Evolutionary conservation across 2,329 filamentous ascomycete genomes (phyloP).

Genomic region (Penicillium sp.): DNA sequence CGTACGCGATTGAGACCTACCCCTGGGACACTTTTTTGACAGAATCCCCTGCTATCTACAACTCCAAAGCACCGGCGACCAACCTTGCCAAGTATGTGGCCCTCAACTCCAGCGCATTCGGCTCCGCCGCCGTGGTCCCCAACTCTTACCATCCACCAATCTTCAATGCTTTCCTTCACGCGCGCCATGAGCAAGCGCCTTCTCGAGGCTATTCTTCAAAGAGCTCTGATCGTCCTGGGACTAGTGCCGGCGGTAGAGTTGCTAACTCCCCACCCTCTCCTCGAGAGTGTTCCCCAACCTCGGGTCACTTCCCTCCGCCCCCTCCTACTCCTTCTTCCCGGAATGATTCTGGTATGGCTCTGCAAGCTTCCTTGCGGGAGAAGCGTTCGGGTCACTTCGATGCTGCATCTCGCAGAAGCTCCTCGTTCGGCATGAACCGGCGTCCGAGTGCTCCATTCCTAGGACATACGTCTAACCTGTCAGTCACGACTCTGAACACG

Average conservation of each 20-base stretch:
- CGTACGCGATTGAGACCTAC: constrained; percentile 89
- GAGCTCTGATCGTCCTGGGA: constrained; percentile 69
- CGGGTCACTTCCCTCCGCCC: constrained; percentile 72
- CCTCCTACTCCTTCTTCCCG: constrained; percentile 78
- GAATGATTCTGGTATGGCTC: constrained; percentile 86
- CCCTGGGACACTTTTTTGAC: constrained; percentile 87
- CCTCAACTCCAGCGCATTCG: constrained; percentile 86
- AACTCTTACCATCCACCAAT: constrained; percentile 61
- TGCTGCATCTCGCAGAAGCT: constrained; percentile 76
- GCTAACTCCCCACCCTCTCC: constrained; percentile 57
- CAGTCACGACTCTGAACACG: constrained; percentile 46
- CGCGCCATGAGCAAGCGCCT: constrained; percentile 62
- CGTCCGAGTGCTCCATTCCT: constrained; percentile 72
- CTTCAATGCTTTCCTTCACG: constrained; percentile 87
- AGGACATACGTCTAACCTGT: constrained; percentile 53
- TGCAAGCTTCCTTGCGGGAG: constrained; percentile 82
- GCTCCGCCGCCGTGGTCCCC: constrained; percentile 58
- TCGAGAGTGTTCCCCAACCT: constrained; percentile 68
- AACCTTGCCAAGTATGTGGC: constrained; percentile 82
- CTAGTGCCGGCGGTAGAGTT: constrained; percentile 58
- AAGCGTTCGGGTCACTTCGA: constrained; percentile 95
- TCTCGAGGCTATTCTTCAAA: constrained; percentile 44
- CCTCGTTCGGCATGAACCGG: constrained; percentile 78
- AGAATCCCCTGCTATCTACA: constrained; percentile 80
- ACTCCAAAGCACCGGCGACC: constrained; percentile 65